Conservation (phyloP, 129 eudicot species). For the Tagetes patula region DNA sequence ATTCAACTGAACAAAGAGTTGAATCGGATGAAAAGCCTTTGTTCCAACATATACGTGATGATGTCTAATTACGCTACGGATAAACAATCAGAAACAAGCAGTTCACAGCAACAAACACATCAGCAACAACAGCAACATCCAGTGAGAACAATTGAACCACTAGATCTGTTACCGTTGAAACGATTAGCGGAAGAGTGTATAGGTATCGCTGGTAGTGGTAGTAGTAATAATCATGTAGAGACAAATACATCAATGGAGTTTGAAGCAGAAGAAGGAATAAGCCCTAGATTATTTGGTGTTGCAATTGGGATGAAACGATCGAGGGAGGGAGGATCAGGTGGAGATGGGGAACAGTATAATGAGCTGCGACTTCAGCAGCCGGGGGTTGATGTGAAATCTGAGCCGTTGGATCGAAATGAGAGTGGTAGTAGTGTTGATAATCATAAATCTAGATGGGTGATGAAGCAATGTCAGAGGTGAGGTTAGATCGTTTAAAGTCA, state of each 20-base stretch:
- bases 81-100: slow-evolving; percentile 39
- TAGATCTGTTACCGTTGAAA: slow-evolving; percentile 62
- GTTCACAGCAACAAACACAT: slow-evolving; percentile 13
- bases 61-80: slow-evolving; percentile 56
- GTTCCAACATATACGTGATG: slow-evolving; percentile 59
- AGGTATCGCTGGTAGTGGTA: background rate
- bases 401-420: slow-evolving; percentile 57
- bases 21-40: slow-evolving; percentile 62
- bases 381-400: slow-evolving; percentile 52
- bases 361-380: slow-evolving; percentile 58
- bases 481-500: background rate
- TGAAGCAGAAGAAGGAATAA: slow-evolving; percentile 22
- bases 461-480: slow-evolving; percentile 27
- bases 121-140: slow-evolving; percentile 14
- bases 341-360: slow-evolving; percentile 33
- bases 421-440: slow-evolving; percentile 40
- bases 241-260: too few species aligned
- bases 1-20: slow-evolving; percentile 66
- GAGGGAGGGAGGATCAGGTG: slow-evolving; percentile 40
- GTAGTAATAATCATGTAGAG: too few species aligned
- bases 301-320: slow-evolving; percentile 62
- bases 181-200: slow-evolving; percentile 40
- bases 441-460: slow-evolving; percentile 42
- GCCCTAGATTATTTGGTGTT: slow-evolving; percentile 67
- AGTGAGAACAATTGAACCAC: slow-evolving; percentile 29